Evolutionary conservation across 768 basidiomycete genomes (phyloP), one percentile per base, ranked within the genome.

Genomic region (Russula earlei): DNA sequence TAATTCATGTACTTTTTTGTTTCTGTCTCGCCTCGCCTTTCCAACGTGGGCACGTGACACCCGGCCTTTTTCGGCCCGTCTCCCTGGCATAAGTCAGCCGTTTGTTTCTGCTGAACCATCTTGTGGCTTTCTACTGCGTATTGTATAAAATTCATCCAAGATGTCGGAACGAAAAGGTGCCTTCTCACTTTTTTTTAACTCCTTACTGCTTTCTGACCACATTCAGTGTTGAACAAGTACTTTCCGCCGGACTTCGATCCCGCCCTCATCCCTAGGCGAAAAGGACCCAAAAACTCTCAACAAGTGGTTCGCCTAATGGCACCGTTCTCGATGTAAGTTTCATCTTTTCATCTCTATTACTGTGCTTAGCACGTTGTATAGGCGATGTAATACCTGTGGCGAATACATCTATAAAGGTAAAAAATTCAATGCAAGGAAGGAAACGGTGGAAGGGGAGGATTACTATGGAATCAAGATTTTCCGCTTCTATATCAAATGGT

Each of bases 321-420:
- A 3, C 96, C 96, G 0, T 99, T 98, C 70, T 95, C 92, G 4
- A 99, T 99, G 96, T 86, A 71, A 62, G 82, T 73, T 14, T 36
- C 33, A 11, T 0, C 6, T 62, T 14, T 47, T 27, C 11, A 41
- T 50, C 8, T n/a, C 36, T 22, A 0, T 2, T 41, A 40, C 7
- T 10, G 38, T 25, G 17, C 25, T 57, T 38, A 61, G 42, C 67
- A 54, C 11, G 3, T 33, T 29, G 29, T 45, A 6, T 43, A 91
- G 89, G 88, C 83, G 90, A 63, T 88, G 87, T 66, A 94, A 92
- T 64, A 91, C 91, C 3, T 99, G 96, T 65, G 96, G 94, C 46
- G 96, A 99, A 72, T 99, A 98, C 66, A 88, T 99, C 52, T 95
- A 97, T 72, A 97, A 99, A 69, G 96, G 96, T 45, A 99, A 99